These are phyloP conservation scores for Oryza nivara DNA, from an alignment of 176 grass and related monocot genomes.

Conservation along the genomic window DNA sequence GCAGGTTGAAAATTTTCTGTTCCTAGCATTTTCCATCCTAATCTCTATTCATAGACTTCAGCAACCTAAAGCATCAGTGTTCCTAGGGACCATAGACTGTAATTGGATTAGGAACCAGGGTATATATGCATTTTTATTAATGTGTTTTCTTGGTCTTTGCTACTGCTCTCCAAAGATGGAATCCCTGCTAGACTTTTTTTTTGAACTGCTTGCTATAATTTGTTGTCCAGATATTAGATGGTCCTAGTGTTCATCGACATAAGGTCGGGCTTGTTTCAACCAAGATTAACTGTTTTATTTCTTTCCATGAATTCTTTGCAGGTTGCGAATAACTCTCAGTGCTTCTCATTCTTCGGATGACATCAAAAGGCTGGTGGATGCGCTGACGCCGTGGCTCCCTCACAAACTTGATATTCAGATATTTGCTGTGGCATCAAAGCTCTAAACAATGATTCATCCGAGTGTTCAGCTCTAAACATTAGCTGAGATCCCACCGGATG, in stretches of 20 bases:
- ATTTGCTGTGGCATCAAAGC: constrained; percentile 35
- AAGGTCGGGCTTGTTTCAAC: background rate
- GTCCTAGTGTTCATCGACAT: background rate
- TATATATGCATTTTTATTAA: background rate
- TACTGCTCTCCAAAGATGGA: background rate
- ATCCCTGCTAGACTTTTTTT: background rate
- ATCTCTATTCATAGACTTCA: background rate
- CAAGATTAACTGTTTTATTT: constrained; percentile 15
- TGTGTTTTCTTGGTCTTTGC: background rate
- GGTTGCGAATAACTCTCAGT: constrained; percentile 80
- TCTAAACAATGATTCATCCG: constrained; percentile 39
- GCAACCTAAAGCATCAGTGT: constrained; percentile 2
- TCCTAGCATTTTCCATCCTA: background rate
- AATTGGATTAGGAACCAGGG: background rate
- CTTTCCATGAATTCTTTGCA: constrained; percentile 32
- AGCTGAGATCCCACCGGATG: background rate
- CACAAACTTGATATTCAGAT: constrained; percentile 31
- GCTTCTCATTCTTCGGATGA: constrained; percentile 80
- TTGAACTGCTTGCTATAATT: background rate
- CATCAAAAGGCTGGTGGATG: constrained; percentile 63
- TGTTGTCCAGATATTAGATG: background rate
- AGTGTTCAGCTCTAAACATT: background rate
- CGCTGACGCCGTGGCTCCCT: constrained; percentile 63
- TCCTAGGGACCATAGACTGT: background rate
- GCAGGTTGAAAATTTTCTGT: constrained; percentile 48